Evolutionary conservation across 805 yeast species (phyloP), one percentile per base, ranked within the genome.

Genomic region (Suhomyces sp.): DNA sequence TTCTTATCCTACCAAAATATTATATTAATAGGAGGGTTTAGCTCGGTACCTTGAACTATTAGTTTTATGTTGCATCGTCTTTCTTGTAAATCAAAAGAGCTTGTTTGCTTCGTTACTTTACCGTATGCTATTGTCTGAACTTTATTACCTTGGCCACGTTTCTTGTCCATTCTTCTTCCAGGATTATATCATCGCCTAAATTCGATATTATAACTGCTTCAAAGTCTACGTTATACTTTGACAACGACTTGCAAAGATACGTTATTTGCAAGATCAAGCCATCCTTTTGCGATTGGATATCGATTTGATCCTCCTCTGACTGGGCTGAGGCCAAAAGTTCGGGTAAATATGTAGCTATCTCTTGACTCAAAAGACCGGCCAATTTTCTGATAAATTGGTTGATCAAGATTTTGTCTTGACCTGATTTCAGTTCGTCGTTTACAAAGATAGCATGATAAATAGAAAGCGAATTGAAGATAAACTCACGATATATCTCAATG

Each of bases 171-270:
- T 67, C 72, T 8, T 56, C 59, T 49, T 72, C 75, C 12, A 57
- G 20, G 1, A 74, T 59, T 3, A 72, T 27, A 39, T 51, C 53
- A 8, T 53, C 50, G 51, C 61, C 68, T 5, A 37, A 13, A 12
- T 20, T 47, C 53, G 73, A 66, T 1, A 78, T 63, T 48, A 84
- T 66, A n/a, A 80, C 57, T 27, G 75, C 66, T 69, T 88, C 86
- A 64, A 89, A 88, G 59, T 87, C 89, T 3, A 82, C 82, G 12
- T 88, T 86, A 19, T 82, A 81, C 55, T 91, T 75, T 1, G 87
- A 84, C 48, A 93, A 73, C 35, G 96, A 85, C 63, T 87, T 90
- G n/a, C 96, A 86, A 57, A 97, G 89, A 69, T 92, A 93, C 0
- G 89, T 84, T 37, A 92, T 69, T 68, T 93, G 99, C 31, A 93